Evolutionary conservation across 345 rosid species (phyloP), one percentile per base, ranked within the genome.

Genomic region (Melaleuca quinquenervia): DNA sequence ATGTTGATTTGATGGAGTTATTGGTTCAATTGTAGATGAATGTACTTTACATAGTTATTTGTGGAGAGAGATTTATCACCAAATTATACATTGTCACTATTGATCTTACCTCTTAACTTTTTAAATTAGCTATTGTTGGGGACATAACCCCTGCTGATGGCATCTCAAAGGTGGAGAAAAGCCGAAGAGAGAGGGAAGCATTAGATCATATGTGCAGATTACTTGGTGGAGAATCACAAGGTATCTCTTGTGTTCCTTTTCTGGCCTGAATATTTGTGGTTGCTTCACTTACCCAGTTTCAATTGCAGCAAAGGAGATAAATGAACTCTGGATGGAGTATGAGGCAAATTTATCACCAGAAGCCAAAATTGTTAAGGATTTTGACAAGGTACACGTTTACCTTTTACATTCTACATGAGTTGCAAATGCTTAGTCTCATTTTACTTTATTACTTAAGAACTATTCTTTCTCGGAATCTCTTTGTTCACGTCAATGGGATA

Each of bases 351-450:
- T 93, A n/a, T 90, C 98, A n/a, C 92, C 95, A 11, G 98, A 97
- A 90, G 99, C 99, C 58, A 95, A 97, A 91, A 87, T 97, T 85
- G 98, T 97, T 84, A 97, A 97, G 93, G 99, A 97, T 86, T 94
- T 96, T 50, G 99, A 97, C 88, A 97, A 95, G 96, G 98, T 95
- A 87, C 52, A 12, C 22, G 11, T 50, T 15, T 70, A 6, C 74
- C 13, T 70, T 70, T 48, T n/a, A 32, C 21, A 45, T 60, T 70
- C 3, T 58, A 58, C 13, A 58, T 58, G 70, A 58, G n/a, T 58
- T 58, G 70, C 36, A 58, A 58, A n/a, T 58, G 70, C 70, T 58
- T 13, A 58, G 70, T 15, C 70, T 58, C 5, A 13, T n/a, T 58
- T 58, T 58, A 58, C 32, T n/a, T 58, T n/a, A 58, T 58, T 58